A percentile compares a stretch with the other conserved stretches of the same genome.
Evolutionary conservation across 305 asterid species (phyloP).

Genomic region (Plantago coronopus): DNA sequence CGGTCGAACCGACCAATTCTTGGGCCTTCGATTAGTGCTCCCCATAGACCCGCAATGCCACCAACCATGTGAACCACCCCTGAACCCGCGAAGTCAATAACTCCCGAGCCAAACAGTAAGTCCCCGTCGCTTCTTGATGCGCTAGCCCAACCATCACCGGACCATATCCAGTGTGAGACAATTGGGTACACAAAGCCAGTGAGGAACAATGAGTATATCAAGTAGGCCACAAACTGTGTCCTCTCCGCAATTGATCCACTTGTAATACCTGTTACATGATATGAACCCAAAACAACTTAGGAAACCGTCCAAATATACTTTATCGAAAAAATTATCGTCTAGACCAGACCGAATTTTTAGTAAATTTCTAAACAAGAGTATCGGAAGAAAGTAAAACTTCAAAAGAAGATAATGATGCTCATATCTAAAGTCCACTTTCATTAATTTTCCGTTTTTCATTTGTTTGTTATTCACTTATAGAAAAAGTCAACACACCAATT

Average conservation of each 20-base stretch:
- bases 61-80: conserved; percentile 43
- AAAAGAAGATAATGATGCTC: too few relatives aligned
- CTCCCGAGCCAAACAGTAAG: conserved; percentile 40
- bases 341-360: too few relatives aligned
- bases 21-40: conserved; percentile 40
- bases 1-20: conserved; percentile 40
- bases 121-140: conserved; percentile 23
- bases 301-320: too few relatives aligned
- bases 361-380: too few relatives aligned
- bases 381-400: too few relatives aligned
- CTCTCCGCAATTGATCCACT: conserved; percentile 48
- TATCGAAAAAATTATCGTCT: neutral
- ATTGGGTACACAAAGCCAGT: conserved; percentile 47
- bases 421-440: too few relatives aligned
- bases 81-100: conserved; percentile 42
- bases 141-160: conserved; percentile 39
- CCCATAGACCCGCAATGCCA: conserved; percentile 42
- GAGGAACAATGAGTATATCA: conserved; percentile 39
- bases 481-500: conserved; percentile 12
- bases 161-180: conserved; percentile 45
- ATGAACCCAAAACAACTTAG: neutral
- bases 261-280: conserved; percentile 32
- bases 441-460: neutral
- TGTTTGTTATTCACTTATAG: neutral
- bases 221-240: conserved; percentile 43